A percentile compares a stretch with the other conserved stretches of the same genome.
Conservation (phyloP, 2,329 filamentous ascomycete species). For the Fusarium sp. region DNA sequence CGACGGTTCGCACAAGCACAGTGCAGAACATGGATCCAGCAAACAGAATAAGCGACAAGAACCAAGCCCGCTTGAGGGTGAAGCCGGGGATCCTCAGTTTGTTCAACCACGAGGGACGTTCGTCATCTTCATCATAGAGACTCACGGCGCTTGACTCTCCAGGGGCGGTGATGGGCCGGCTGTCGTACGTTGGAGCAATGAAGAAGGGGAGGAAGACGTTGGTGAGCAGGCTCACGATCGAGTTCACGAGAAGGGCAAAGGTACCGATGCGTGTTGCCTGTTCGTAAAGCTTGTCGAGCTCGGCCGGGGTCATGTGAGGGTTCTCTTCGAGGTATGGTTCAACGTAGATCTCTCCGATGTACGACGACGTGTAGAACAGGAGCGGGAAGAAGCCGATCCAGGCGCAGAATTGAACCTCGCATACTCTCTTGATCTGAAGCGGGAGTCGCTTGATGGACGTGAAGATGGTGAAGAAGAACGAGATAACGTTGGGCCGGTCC, state of each 20-base stretch:
- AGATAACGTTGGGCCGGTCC: constrained; percentile 73
- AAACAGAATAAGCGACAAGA: constrained; percentile 87
- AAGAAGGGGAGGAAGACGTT: constrained; percentile 89
- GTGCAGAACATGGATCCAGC: constrained; percentile 84
- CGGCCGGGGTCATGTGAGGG: constrained; percentile 78
- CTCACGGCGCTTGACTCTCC: constrained; percentile 47
- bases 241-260: constrained; percentile 89
- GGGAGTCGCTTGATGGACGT: constrained; percentile 82
- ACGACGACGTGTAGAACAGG: constrained; percentile 94
- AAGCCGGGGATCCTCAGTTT: constrained; percentile 82
- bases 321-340: constrained; percentile 83
- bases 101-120: constrained; percentile 62
- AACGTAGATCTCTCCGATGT: constrained; percentile 92
- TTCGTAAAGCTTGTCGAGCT: constrained; percentile 86
- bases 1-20: constrained; percentile 78
- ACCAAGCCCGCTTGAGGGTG: constrained; percentile 89
- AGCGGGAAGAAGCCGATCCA: constrained; percentile 98
- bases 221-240: constrained; percentile 82
- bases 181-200: constrained; percentile 82
- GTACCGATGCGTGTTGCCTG: constrained; percentile 88
- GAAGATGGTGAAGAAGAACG: constrained; percentile 85
- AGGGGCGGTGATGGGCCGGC: constrained; percentile 48
- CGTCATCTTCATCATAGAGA: constrained; percentile 48
- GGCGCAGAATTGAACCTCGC: constrained; percentile 83
- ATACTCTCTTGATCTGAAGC: constrained; percentile 84